phyloP scores from a whole-genome alignment of 306 rosid genomes.

The Gynostemma pentaphyllum region DNA sequence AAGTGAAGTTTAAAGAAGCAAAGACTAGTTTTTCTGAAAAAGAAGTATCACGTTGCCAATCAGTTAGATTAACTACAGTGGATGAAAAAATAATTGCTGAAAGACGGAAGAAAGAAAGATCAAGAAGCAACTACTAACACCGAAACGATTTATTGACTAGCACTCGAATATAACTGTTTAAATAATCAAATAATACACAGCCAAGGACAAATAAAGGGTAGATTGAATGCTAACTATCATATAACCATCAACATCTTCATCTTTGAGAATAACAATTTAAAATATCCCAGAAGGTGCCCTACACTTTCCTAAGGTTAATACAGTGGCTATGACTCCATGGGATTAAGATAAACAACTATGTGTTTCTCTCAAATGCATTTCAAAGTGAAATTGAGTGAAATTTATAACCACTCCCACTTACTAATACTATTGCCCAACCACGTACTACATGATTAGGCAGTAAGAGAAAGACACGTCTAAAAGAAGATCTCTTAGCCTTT shows the following conservation, averaged over 20 bases:
- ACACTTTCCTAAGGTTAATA: not conserved
- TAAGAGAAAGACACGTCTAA: not conserved
- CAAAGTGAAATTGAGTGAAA: not conserved
- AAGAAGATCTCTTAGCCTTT: not conserved
- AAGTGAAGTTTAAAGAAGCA: no score
- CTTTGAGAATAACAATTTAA: not conserved
- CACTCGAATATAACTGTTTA: not conserved
- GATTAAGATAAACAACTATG: not conserved
- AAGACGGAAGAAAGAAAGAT: not conserved
- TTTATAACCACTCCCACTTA: not conserved
- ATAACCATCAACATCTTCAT: not conserved
- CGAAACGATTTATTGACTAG: not conserved
- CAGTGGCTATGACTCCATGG: not conserved
- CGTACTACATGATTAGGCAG: not conserved
- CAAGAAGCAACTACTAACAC: not conserved
- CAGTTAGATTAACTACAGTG: not conserved
- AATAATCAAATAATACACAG: not conserved
- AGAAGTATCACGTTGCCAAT: not conserved
- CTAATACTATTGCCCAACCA: no score
- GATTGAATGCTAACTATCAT: not conserved
- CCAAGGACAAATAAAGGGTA: not conserved
- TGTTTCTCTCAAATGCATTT: not conserved
- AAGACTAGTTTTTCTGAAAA: no score
- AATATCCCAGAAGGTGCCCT: not conserved
- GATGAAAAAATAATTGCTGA: no score